Conservation (phyloP, 2,329 filamentous ascomycete genomes). For the Ophiostoma populinum region DNA sequence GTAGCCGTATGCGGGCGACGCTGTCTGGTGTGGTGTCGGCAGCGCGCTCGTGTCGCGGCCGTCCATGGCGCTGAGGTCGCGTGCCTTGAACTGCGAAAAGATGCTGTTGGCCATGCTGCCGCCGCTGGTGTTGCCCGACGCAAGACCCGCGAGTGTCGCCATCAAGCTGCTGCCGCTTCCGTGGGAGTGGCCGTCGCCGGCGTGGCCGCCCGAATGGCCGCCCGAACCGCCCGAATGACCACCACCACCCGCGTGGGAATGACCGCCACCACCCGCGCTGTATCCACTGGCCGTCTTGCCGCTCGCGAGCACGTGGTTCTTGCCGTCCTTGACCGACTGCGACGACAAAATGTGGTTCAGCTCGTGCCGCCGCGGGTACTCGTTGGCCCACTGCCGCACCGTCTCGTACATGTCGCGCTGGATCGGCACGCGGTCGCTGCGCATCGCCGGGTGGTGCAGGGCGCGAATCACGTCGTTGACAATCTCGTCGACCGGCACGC, state of each 20-base stretch:
- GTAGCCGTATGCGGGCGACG: conserved; percentile 24
- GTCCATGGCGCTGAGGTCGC: conserved; percentile 38
- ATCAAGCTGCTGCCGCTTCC: conserved; percentile 15
- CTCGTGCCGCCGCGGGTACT: conserved; percentile 46
- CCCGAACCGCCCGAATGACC: no score
- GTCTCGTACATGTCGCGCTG: conserved; percentile 81
- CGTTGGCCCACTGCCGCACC: conserved; percentile 64
- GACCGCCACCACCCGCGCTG: conserved; percentile 12
- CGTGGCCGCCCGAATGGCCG: conserved; percentile 18
- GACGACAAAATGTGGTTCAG: conserved; percentile 65
- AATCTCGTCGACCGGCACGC: conserved; percentile 68
- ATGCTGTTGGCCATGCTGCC: conserved; percentile 34
- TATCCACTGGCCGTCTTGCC: conserved; percentile 17
- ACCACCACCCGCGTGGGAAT: conserved; percentile 11
- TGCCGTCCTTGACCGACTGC: conserved; percentile 64
- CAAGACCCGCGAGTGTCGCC: conserved; percentile 20
- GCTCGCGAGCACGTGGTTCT: conserved; percentile 49
- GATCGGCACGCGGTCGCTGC: conserved; percentile 58
- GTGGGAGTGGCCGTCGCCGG: conserved; percentile 16
- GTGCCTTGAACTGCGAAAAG: conserved; percentile 42
- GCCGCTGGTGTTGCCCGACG: conserved; percentile 20
- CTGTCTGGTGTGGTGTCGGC: conserved; percentile 14
- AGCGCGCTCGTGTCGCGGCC: conserved; percentile 24
- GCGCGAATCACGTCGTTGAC: conserved; percentile 62
- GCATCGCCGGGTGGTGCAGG: conserved; percentile 80